Percentiles rank a stretch among this genome's conserved stretches.
These are phyloP conservation scores for Mycogone perniciosa DNA, from an alignment of 2,329 filamentous ascomycete genomes.

Conservation along the genomic window DNA sequence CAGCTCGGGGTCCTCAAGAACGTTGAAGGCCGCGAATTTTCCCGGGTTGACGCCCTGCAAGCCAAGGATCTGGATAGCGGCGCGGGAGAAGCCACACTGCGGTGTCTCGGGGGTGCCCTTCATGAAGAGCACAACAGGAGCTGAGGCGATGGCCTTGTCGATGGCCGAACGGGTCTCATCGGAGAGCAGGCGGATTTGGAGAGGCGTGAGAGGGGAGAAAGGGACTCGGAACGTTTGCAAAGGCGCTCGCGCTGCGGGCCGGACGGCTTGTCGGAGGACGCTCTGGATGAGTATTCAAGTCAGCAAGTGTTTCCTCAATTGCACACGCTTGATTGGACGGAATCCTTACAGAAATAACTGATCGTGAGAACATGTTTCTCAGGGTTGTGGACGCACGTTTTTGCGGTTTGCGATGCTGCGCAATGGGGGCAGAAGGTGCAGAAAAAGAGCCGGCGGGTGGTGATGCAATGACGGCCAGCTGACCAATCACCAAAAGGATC, in stretches of 20 bases:
- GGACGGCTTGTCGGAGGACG: slow-evolving; percentile 32
- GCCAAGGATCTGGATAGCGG: slow-evolving; percentile 89
- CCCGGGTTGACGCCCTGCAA: slow-evolving; percentile 89
- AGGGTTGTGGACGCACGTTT: not conserved
- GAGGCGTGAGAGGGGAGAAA: slow-evolving; percentile 21
- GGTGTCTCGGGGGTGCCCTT: slow-evolving; percentile 95
- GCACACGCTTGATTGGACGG: not conserved
- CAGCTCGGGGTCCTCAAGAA: slow-evolving; percentile 84
- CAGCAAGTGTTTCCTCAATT: not conserved
- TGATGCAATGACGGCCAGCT: slow-evolving; percentile 12
- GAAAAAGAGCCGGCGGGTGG: slow-evolving; percentile 1
- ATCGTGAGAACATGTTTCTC: slow-evolving; percentile 21
- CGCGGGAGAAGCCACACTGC: slow-evolving; percentile 94
- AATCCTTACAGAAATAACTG: slow-evolving; percentile 19
- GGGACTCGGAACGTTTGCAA: slow-evolving; percentile 19
- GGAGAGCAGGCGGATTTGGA: slow-evolving; percentile 65
- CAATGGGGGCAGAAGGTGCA: not conserved
- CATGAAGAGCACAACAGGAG: slow-evolving; percentile 97
- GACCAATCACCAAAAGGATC: slow-evolving; percentile 12
- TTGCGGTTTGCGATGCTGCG: not conserved
- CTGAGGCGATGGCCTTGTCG: slow-evolving; percentile 78
- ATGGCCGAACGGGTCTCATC: slow-evolving; percentile 75
- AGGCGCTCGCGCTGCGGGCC: slow-evolving; percentile 26
- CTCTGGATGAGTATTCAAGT: slow-evolving; percentile 20
- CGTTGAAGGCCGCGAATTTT: slow-evolving; percentile 98